Evolutionary conservation across 2,329 filamentous ascomycete genomes (phyloP), one percentile per base, ranked within the genome.

Genomic region (Tolypocladium ophioglossoides): DNA sequence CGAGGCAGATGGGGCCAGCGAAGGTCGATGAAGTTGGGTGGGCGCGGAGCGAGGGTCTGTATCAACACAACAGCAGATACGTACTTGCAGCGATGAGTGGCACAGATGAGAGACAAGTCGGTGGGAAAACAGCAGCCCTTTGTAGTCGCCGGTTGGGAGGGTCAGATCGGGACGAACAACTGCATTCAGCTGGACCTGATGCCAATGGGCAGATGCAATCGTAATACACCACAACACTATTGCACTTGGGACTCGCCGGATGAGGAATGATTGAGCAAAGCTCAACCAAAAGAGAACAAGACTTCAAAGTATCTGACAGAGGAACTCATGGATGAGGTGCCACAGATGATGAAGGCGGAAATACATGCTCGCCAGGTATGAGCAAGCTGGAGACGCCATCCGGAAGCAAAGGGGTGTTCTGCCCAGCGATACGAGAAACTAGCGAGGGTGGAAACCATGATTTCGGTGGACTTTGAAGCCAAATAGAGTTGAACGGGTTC

Each of bases 11-110:
- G n/a, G 27, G 51, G 22, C 54, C 44, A 61, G 56, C 54, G 54
- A 58, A 49, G 50, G 56, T 56, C 18, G 57, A 54, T 54, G 52
- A 60, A 58, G 54, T 56, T 61, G 52, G 55, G 46, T 20, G 47
- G n/a, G 27, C 30, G 37, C 4, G 30, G 27, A 46, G 37, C 24
- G 24, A 24, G 52, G 41, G 32, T 18, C 20, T 22, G 32, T 41
- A 39, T 37, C 16, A 24, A 32, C 16, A 38, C 18, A 46, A 51
- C 50, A 41, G 30, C n/a, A 50, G 44, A 27, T 40, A 32, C 14
- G 46, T 50, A 41, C 44, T 27, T 30, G 44, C 24, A 11, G 46
- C n/a, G 35, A 44, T 34, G n/a, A 40, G 35, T 51, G 53, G 40
- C n/a, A 47, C 30, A 47, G 41, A 41, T 30, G 35, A 52, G 27